phyloP scores from a whole-genome alignment of 768 basidiomycete genomes.

The Xerocomus spinulosus region DNA sequence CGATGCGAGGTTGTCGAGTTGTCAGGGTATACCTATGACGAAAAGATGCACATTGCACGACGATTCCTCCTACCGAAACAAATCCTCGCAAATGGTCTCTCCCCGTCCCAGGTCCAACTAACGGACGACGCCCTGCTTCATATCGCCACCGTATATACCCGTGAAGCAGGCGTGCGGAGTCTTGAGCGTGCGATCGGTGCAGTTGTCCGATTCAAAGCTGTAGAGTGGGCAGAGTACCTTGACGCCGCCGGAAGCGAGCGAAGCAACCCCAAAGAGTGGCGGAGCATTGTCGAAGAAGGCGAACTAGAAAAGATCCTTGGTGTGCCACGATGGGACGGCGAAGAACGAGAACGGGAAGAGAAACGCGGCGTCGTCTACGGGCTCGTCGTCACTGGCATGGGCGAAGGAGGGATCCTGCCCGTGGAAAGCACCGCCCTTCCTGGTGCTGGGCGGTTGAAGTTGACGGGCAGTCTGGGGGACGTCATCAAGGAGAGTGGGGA shows the following conservation, averaged over 20 bases:
- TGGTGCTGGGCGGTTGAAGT: conserved; percentile 64
- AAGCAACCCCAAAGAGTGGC: conserved; percentile 43
- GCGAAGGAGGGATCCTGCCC: conserved; percentile 79
- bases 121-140: conserved; percentile 66
- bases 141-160: conserved; percentile 76
- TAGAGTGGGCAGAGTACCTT: conserved; percentile 77
- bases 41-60: conserved; percentile 86
- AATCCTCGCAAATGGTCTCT: conserved; percentile 70
- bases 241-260: conserved; percentile 20
- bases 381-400: conserved; percentile 82
- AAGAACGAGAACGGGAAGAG: conserved; percentile 72
- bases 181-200: conserved; percentile 84
- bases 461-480: conserved; percentile 84
- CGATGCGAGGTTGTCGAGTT: conserved; percentile 86
- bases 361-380: conserved; percentile 78
- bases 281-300: conserved; percentile 52
- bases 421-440: conserved; percentile 82
- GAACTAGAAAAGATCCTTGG: conserved; percentile 87
- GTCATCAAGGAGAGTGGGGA: conserved; percentile 92
- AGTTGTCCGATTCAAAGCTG: conserved; percentile 89
- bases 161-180: conserved; percentile 90
- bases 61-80: conserved; percentile 90
- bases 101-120: conserved; percentile 54
- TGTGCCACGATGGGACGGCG: conserved; percentile 72
- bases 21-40: conserved; percentile 82